phyloP scores from a whole-genome alignment of 345 rosid species.

The Aurinia saxatilis region DNA sequence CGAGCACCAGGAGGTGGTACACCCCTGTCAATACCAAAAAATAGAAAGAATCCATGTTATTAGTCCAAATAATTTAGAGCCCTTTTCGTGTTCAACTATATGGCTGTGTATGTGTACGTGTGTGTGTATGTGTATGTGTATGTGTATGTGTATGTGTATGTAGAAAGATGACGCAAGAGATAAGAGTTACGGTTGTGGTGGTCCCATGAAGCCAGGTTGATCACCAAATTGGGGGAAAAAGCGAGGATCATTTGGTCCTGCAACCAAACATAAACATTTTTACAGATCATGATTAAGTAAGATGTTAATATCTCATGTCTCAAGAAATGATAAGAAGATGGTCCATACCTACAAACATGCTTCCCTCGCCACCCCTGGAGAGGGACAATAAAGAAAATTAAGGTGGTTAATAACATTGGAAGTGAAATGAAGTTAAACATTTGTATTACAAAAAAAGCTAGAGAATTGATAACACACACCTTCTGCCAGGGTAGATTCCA shows the following conservation, averaged over 20 bases:
- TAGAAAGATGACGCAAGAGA: background rate
- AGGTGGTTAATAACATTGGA: background rate
- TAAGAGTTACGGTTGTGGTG: constrained; percentile 46
- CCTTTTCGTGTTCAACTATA: background rate
- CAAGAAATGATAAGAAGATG: background rate
- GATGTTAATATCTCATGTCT: background rate
- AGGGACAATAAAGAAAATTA: background rate
- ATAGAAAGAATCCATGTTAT: background rate
- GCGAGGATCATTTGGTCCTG: constrained; percentile 76
- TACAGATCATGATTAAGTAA: background rate
- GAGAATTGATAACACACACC: constrained; percentile 30
- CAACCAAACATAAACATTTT: constrained; percentile 18
- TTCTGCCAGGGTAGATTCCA: constrained; percentile 66
- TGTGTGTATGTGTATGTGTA: background rate
- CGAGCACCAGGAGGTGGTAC: constrained; percentile 93
- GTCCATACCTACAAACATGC: constrained; percentile 74
- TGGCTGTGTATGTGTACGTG: background rate
- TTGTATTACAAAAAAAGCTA: background rate
- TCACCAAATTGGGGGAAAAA: constrained; percentile 47
- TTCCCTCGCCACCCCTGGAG: constrained; percentile 53
- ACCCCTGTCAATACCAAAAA: constrained; percentile 39
- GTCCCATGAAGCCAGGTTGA: constrained; percentile 33
- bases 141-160: background rate
- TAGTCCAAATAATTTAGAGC: background rate
- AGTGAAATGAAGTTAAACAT: background rate